Conservation (phyloP, 108 stramenopile genomes). For the Epithemia pelagica region DNA sequence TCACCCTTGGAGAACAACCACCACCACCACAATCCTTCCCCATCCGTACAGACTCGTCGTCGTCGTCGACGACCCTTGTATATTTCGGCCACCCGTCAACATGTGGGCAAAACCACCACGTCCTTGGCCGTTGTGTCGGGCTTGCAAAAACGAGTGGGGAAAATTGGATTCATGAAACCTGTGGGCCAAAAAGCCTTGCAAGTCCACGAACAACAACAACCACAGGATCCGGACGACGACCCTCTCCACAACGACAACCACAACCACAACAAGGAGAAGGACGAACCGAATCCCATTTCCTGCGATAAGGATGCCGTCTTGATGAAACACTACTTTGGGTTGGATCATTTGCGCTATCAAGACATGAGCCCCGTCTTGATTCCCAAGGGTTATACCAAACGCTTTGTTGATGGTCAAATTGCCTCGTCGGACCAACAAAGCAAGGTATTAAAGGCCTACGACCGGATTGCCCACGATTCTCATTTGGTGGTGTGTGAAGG, state of each 20-base stretch:
- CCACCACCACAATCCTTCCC: no score
- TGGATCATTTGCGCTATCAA: conserved; percentile 59
- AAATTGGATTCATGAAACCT: conserved; percentile 90
- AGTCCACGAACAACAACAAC: conserved; percentile 32
- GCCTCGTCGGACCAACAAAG: conserved; percentile 38
- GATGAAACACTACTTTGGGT: conserved; percentile 64
- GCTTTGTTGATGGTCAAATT: conserved; percentile 81
- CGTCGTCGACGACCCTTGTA: conserved; percentile 51
- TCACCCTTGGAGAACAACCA: no score
- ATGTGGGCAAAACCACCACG: conserved; percentile 89
- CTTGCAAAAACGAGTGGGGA: conserved; percentile 68
- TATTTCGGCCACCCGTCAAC: conserved; percentile 84
- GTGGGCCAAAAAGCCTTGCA: conserved; percentile 54
- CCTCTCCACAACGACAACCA: no score
- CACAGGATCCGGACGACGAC: conserved; percentile 7
- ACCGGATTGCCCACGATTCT: conserved; percentile 16
- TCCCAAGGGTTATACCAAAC: conserved; percentile 76
- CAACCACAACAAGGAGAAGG: no score
- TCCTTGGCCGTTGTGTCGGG: conserved; percentile 80
- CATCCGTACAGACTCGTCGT: no score
- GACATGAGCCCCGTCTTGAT: conserved; percentile 87
- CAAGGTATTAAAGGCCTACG: conserved; percentile 33
- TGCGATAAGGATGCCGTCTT: conserved; percentile 82
- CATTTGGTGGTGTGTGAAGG: conserved; percentile 83
- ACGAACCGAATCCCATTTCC: conserved; percentile 6